Base-by-base conservation (phyloP, 441 rosid species). In the Gossypium davidsonii region DNA sequence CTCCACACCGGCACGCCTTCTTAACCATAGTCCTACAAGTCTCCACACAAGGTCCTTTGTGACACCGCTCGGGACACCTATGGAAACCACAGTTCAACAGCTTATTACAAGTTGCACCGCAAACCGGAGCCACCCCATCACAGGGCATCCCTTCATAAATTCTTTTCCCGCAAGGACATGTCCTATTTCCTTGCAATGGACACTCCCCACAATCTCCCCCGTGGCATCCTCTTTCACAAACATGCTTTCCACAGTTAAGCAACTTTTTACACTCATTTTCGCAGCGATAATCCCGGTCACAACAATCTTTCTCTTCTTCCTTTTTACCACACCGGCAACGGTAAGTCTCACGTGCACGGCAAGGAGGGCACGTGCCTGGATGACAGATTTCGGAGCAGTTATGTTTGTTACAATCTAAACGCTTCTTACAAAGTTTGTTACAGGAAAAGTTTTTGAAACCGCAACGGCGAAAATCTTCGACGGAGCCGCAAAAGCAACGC, bases 91-190 rank as follows among this genome's bases (percentile, higher is more conserved):
- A 94, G 57, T 83, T 82, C 83, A 92, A 81, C 76, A 77, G 70
- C 80, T 92, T 94, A 76, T 87, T 90, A 75, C 98, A 94, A 2
- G 98, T 92, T 14, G 85, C 87, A 3, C 97, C 98, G 73, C 97
- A 92, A 52, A 89, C 73, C 0, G 94, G 97, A 64, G 83, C 84
- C 1, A 56, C 73, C 68, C 89, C 88, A 79, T 94, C 98, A 71
- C 98, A 92, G 0, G 92, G 71, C 86, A 92, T 82, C 59, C 94
- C 97, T 72, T 89, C 92, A 72, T 89, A 84, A 44, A 80, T 82
- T 60, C 84, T 89, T 84, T 88, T 88, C 59, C 94, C 93, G 77
- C 98, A 94, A 3, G 98, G 98, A 74, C 98, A 94, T 3, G 83
- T 85, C 80, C 91, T 85, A 84, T 85, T 91, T 77, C 98, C 98